Base-by-base conservation (phyloP, 2,329 filamentous ascomycete species). In the Colletotrichum sp. region DNA sequence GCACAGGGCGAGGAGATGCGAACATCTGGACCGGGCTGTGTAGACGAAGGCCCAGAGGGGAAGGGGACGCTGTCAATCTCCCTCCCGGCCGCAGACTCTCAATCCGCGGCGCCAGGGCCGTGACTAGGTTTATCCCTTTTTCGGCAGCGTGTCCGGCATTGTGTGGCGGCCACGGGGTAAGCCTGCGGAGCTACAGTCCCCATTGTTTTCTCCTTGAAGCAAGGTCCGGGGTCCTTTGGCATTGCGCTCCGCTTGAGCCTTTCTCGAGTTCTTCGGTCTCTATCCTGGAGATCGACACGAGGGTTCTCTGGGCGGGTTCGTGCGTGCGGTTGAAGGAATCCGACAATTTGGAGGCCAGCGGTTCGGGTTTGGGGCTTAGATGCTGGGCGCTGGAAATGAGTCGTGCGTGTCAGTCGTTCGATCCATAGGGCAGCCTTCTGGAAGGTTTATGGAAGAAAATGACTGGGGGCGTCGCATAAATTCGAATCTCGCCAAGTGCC, bases 401-500 rank as follows among this genome's bases (percentile, higher is more conserved):
- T 67, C 30, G 32, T 34, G 63, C 69, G 43, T 28, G 64, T 32
- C 48, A 12, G 70, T 65, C 34, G 59, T 73, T 69, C 70, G 64
- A 68, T 65, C 15, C 34, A 5, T 52, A 52, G 43, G 43, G 48
- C 59, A 65, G 39, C 21, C 39, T 75, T 75, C 70, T 75, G 65
- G 70, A 75, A 73, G 70, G 64, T 24, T 32, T 30, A 21, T 43
- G 68, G 63, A 67, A 75, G 39, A 30, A 21, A 18, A 36, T 64
- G 59, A 64, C 28, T 15, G 48, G 57, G 24, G 24, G 39, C 48
- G 16, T 57, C n/a, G 69, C 43, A 75, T 75, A 30, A 65, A 68
- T 63, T 65, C 64, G 64, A 73, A 75, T 75, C 43, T 75, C 64
- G 65, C 65, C 70, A 73, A 65, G 26, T 73, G 34, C 55, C 64